These are phyloP conservation scores for Colletotrichum spaethianum DNA, from an alignment of 2,329 filamentous ascomycete species.

Conservation along the genomic window DNA sequence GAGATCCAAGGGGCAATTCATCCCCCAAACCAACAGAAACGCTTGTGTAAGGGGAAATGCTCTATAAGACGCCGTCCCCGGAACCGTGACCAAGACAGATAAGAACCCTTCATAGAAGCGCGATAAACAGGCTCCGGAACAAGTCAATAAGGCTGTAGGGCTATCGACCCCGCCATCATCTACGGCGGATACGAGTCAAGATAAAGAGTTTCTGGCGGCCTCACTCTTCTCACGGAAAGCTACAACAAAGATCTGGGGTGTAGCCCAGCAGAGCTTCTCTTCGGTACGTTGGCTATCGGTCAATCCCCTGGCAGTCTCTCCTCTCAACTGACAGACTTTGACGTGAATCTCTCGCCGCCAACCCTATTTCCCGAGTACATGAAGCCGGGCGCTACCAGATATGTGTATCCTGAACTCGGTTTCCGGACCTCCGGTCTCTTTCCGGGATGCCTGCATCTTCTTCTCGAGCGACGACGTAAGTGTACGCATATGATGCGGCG, in stretches of 20 bases:
- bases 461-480: conserved; percentile 53
- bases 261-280: conserved; percentile 32
- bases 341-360: conserved; percentile 38
- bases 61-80: neutral
- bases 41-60: neutral
- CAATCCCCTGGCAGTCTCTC: neutral
- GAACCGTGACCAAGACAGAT: neutral
- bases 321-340: neutral
- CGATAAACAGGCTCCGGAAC: neutral
- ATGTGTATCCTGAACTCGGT: conserved; percentile 56
- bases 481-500: conserved; percentile 41
- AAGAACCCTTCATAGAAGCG: conserved; percentile 15
- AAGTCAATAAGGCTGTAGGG: neutral
- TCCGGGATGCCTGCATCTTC: conserved; percentile 58
- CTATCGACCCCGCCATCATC: conserved; percentile 18
- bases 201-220: neutral
- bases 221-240: conserved; percentile 26
- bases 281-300: neutral
- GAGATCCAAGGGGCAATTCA: neutral
- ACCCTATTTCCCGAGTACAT: conserved; percentile 55
- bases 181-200: neutral
- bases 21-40: neutral
- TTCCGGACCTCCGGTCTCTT: conserved; percentile 67
- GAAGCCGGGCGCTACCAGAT: conserved; percentile 51
- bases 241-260: conserved; percentile 37